A percentile compares a stretch with the other conserved stretches of the same genome.
Conservation (phyloP, 371 early-diverging fungal genomes). For the Dinochytrium kinnereticum region DNA sequence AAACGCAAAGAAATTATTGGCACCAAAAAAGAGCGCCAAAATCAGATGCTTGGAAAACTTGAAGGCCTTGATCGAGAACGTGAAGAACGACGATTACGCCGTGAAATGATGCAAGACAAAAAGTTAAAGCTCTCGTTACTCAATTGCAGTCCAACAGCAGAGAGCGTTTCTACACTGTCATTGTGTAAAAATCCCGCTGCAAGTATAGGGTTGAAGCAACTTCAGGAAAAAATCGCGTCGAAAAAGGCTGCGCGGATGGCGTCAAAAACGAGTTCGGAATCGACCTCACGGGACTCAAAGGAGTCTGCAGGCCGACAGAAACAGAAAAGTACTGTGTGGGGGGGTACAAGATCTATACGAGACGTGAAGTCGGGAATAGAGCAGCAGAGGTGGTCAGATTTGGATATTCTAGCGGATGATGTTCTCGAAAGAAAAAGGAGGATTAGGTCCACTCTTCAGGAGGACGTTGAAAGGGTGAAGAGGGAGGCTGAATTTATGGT, state of each 20-base stretch:
- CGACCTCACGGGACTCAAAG: background rate
- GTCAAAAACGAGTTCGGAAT: background rate
- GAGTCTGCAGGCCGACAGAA: background rate
- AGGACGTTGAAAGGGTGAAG: too few relatives aligned
- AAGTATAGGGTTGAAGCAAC: background rate
- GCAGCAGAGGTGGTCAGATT: too few relatives aligned
- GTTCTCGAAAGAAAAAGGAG: too few relatives aligned
- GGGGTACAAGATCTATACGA: too few relatives aligned
- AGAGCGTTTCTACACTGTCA: too few relatives aligned
- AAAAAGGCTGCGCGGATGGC: background rate
- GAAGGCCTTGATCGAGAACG: conserved; percentile 46
- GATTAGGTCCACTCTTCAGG: too few relatives aligned
- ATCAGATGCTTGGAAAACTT: conserved; percentile 39
- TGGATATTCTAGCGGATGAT: too few relatives aligned
- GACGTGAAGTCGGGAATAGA: too few relatives aligned
- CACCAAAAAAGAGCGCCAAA: conserved; percentile 27
- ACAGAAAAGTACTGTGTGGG: too few relatives aligned
- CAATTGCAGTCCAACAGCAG: too few relatives aligned
- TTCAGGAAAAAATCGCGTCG: background rate
- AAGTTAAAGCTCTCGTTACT: background rate
- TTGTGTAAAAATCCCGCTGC: background rate
- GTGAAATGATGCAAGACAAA: conserved; percentile 15
- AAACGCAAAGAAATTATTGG: conserved; percentile 39
- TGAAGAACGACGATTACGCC: conserved; percentile 25
- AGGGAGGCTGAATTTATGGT: too few relatives aligned